Percentiles rank a stretch among this genome's conserved stretches.
phyloP scores from a whole-genome alignment of 495 filamentous ascomycete genomes.

The Echria macrotheca region DNA sequence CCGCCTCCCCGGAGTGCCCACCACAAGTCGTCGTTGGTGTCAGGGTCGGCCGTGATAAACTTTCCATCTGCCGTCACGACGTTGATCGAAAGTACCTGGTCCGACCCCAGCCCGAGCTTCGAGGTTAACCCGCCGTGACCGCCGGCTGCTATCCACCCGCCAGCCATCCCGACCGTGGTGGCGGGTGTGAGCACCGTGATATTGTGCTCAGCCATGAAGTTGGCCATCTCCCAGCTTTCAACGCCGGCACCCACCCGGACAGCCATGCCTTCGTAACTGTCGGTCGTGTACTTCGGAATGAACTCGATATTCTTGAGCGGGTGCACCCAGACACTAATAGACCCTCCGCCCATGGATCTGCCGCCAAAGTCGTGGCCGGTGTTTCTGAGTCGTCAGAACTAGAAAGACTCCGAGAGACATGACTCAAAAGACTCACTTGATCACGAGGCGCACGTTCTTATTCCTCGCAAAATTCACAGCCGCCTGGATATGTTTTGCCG shows the following conservation, averaged over 20 bases:
- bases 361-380: slow-evolving; percentile 64
- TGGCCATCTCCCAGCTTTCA: slow-evolving; percentile 41
- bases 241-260: slow-evolving; percentile 43
- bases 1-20: slow-evolving; percentile 59
- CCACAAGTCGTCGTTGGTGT: slow-evolving; percentile 52
- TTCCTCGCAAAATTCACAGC: slow-evolving; percentile 60
- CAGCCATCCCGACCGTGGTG: slow-evolving; percentile 44
- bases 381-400: slow-evolving; percentile 44
- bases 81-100: slow-evolving; percentile 48
- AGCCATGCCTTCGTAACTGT: slow-evolving; percentile 37
- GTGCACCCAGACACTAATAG: slow-evolving; percentile 57
- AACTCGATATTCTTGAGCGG: slow-evolving; percentile 43
- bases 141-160: slow-evolving; percentile 49
- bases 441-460: slow-evolving; percentile 50
- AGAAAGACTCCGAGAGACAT: slow-evolving; percentile 19
- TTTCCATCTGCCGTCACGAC: slow-evolving; percentile 53
- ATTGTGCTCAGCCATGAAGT: slow-evolving; percentile 28
- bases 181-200: slow-evolving; percentile 43
- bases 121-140: slow-evolving; percentile 42
- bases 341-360: slow-evolving; percentile 48
- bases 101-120: slow-evolving; percentile 44
- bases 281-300: slow-evolving; percentile 35
- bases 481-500: slow-evolving; percentile 49
- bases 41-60: slow-evolving; percentile 46
- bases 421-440: slow-evolving; percentile 52